Conservation (phyloP, 257 asterid species). For the Jaltomata sinuosa region DNA sequence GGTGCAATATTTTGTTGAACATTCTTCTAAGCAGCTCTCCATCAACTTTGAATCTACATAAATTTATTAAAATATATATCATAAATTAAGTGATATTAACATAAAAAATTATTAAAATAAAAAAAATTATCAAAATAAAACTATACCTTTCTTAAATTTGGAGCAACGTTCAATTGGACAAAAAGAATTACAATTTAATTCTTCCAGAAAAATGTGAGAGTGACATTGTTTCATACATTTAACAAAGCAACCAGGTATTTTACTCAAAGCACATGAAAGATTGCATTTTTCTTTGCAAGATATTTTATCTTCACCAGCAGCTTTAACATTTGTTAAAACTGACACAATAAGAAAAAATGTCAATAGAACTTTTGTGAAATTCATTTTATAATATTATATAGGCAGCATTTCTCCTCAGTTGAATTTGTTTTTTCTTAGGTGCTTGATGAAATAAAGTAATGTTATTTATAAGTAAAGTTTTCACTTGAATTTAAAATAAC, state of each 20-base stretch:
- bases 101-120: not conserved
- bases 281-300: not conserved
- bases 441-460: too few relatives aligned
- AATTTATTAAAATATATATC: not conserved
- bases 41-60: not conserved
- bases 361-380: not conserved
- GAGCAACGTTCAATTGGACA: not conserved
- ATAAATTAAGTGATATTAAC: not conserved
- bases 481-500: not conserved
- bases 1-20: too few relatives aligned
- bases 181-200: not conserved
- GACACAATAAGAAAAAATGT: not conserved
- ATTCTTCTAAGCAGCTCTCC: too few relatives aligned
- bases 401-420: not conserved
- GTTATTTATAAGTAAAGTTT: not conserved
- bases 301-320: not conserved
- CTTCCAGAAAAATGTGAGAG: not conserved
- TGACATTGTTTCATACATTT: not conserved
- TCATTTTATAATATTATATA: not conserved
- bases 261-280: not conserved
- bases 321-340: not conserved
- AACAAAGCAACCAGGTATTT: accelerated
- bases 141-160: not conserved
- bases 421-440: too few relatives aligned
- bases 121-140: not conserved